Evolutionary conservation across 768 basidiomycete genomes (phyloP).

Genomic region (Lactarius pseudohatsudake): DNA sequence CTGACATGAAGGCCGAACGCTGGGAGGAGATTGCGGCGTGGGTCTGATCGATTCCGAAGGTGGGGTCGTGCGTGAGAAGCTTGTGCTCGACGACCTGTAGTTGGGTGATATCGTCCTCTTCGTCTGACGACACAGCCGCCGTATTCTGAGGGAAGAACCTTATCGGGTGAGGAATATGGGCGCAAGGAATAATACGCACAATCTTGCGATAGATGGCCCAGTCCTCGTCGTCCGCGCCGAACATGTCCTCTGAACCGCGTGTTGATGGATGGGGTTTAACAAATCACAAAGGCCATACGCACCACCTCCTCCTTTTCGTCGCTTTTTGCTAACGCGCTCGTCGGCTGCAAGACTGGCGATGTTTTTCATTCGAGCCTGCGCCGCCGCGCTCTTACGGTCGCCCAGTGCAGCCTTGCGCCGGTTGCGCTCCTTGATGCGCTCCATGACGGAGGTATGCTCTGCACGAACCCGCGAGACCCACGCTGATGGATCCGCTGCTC

Average conservation of each 20-base stretch:
- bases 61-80: conserved; percentile 79
- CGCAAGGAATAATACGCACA: conserved; percentile 44
- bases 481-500: conserved; percentile 63
- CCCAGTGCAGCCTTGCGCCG: conserved; percentile 76
- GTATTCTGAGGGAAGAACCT: conserved; percentile 52
- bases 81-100: conserved; percentile 77
- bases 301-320: conserved; percentile 82
- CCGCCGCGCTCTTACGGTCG: conserved; percentile 78
- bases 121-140: conserved; percentile 74
- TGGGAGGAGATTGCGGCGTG: conserved; percentile 74
- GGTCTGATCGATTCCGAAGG: conserved; percentile 79
- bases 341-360: conserved; percentile 92
- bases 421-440: conserved; percentile 80
- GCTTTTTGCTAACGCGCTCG: conserved; percentile 77
- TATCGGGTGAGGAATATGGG: not conserved
- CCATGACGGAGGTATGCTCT: conserved; percentile 86
- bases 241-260: conserved; percentile 71
- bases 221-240: conserved; percentile 93
- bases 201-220: conserved; percentile 99
- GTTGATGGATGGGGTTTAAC: conserved; percentile 38
- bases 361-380: conserved; percentile 90
- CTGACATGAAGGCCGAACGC: conserved; percentile 80
- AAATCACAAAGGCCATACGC: conserved; percentile 28
- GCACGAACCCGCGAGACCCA: conserved; percentile 74
- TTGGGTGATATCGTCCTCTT: conserved; percentile 80